These are phyloP conservation scores for Senecio squalidus DNA, from an alignment of 140 eudicot genomes.

Conservation along the genomic window DNA sequence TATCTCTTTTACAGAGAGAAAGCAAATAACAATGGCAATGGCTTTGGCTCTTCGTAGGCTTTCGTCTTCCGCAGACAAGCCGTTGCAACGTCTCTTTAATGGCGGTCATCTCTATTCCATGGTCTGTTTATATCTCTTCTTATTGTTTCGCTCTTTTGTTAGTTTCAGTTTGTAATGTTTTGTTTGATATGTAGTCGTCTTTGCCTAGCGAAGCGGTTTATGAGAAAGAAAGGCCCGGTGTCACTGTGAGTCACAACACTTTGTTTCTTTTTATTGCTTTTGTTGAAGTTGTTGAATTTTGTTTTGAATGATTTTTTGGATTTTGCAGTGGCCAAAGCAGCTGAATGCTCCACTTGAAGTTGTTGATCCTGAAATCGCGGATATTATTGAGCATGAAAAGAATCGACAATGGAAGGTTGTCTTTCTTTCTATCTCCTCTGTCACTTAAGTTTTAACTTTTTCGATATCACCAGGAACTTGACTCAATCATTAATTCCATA, in stretches of 20 bases:
- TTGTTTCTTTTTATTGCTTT: background rate
- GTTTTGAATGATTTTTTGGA: conserved; percentile 12
- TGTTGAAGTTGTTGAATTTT: background rate
- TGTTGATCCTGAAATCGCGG: conserved; percentile 97
- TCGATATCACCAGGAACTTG: too few relatives aligned
- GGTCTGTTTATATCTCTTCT: conserved; percentile 28
- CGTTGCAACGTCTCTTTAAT: conserved; percentile 57
- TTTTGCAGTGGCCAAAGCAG: conserved; percentile 95
- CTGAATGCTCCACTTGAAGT: conserved; percentile 89
- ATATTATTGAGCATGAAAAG: conserved; percentile 94
- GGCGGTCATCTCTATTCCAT: conserved; percentile 69
- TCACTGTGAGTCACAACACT: conserved; percentile 47
- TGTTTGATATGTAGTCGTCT: conserved; percentile 45
- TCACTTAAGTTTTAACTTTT: background rate
- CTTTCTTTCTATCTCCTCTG: background rate
- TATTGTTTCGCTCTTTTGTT: background rate
- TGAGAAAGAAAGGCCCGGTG: conserved; percentile 76
- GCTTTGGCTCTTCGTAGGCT: conserved; percentile 83
- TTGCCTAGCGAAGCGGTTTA: conserved; percentile 85
- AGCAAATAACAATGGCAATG: conserved; percentile 63
- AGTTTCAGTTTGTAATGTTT: background rate
- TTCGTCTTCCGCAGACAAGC: conserved; percentile 72
- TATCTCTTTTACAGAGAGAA: conserved; percentile 25
- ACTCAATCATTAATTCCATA: too few relatives aligned
- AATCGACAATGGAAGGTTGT: conserved; percentile 96